Conservation (phyloP, 257 asterid genomes). For the Solanum paucissectum region DNA sequence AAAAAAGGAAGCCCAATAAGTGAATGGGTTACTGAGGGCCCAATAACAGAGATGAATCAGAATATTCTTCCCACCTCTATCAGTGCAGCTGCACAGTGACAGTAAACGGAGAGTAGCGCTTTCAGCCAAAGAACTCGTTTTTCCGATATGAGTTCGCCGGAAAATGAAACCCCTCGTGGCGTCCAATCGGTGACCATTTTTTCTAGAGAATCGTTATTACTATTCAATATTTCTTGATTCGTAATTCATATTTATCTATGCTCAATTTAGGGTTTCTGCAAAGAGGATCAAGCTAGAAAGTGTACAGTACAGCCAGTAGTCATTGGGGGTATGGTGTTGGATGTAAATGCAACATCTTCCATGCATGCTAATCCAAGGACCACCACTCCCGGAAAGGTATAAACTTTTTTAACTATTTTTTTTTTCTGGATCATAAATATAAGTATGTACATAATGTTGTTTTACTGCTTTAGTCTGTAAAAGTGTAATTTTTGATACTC, state of each 20-base stretch:
- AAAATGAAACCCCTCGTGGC: background rate
- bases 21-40: background rate
- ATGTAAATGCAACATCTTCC: slow-evolving; percentile 64
- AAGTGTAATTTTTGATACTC: background rate
- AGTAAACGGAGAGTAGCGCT: background rate
- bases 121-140: background rate
- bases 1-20: background rate
- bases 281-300: background rate
- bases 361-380: slow-evolving; percentile 55
- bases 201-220: background rate
- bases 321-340: slow-evolving; percentile 93
- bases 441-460: background rate
- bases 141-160: background rate
- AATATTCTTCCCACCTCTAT: background rate
- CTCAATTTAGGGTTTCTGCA: slow-evolving; percentile 1
- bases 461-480: background rate
- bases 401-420: background rate
- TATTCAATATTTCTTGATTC: background rate
- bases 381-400: slow-evolving; percentile 91
- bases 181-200: background rate
- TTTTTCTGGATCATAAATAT: background rate
- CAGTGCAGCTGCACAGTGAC: background rate
- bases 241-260: background rate
- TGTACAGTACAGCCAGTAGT: slow-evolving; percentile 39
- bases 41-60: background rate